These are phyloP conservation scores for Silene coronaria DNA, from an alignment of 179 eudicot species.

Conservation along the genomic window DNA sequence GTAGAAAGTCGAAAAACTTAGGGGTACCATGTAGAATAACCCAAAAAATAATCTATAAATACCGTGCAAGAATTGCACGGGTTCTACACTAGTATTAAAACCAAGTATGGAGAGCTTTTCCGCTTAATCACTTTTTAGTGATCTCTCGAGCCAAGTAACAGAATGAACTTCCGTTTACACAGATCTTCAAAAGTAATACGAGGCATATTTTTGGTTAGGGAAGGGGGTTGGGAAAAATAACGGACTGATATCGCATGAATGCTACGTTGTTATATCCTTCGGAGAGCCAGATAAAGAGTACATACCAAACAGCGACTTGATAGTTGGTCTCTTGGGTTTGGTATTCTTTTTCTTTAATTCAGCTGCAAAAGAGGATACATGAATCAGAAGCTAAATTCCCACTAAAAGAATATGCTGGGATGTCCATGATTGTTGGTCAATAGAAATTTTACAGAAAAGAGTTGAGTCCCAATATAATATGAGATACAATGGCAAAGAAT, in stretches of 20 bases:
- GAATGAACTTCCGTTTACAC: no score
- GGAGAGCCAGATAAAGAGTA: not conserved
- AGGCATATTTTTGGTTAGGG: not conserved
- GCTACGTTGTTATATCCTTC: not conserved
- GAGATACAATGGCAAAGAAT: not conserved
- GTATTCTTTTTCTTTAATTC: slow-evolving; percentile 83
- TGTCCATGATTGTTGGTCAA: not conserved
- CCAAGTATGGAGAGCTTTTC: no score
- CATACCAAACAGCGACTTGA: slow-evolving; percentile 89
- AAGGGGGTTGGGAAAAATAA: not conserved
- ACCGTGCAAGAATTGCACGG: no score
- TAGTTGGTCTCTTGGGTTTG: slow-evolving; percentile 80
- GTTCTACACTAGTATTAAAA: no score
- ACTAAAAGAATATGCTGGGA: not conserved
- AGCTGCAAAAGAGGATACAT: slow-evolving; percentile 46
- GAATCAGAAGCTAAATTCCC: slow-evolving; percentile 6
- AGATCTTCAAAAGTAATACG: no score
- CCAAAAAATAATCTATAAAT: no score
- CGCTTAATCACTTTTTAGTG: no score
- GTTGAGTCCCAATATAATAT: not conserved
- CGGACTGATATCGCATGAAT: not conserved
- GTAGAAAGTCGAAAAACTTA: no score
- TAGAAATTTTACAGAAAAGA: not conserved
- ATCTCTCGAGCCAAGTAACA: no score
- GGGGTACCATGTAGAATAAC: no score